Evolutionary conservation across 2,329 filamentous ascomycete genomes (phyloP).

Genomic region (Anthostomella pinea): DNA sequence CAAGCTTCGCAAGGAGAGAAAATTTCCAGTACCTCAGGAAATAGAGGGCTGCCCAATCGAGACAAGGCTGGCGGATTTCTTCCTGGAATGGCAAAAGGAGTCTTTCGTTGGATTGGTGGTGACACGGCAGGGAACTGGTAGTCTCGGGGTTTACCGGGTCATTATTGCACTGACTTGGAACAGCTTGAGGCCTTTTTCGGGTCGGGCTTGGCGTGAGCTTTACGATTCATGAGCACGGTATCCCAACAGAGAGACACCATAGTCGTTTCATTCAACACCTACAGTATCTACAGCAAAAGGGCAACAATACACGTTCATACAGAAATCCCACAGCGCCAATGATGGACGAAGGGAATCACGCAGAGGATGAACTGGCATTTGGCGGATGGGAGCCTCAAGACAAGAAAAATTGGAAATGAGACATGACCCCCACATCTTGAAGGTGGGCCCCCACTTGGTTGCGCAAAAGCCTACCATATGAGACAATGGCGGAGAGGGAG

Average conservation of each 20-base stretch:
- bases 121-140: constrained; percentile 12
- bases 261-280: neutral
- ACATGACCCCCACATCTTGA: constrained; percentile 8
- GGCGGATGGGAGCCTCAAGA: constrained; percentile 1
- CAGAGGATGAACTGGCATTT: neutral
- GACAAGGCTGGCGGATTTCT: constrained; percentile 32
- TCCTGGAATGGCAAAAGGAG: constrained; percentile 8
- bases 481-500: constrained; percentile 8
- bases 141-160: constrained; percentile 21
- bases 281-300: too few relatives aligned
- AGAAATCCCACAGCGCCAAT: too few relatives aligned
- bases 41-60: constrained; percentile 30
- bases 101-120: too few relatives aligned
- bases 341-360: neutral
- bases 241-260: neutral
- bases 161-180: constrained; percentile 8
- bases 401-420: constrained; percentile 2
- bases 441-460: constrained; percentile 15
- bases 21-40: constrained; percentile 22
- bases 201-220: constrained; percentile 1
- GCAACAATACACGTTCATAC: too few relatives aligned
- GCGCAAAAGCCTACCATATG: constrained; percentile 5
- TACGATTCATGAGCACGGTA: constrained; percentile 1
- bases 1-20: constrained; percentile 25
- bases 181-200: constrained; percentile 8